A percentile compares a stretch with the other conserved stretches of the same genome.
These are phyloP conservation scores for Acanthamoeba royreba DNA, from an alignment of 208 protist species.

Conservation along the genomic window DNA sequence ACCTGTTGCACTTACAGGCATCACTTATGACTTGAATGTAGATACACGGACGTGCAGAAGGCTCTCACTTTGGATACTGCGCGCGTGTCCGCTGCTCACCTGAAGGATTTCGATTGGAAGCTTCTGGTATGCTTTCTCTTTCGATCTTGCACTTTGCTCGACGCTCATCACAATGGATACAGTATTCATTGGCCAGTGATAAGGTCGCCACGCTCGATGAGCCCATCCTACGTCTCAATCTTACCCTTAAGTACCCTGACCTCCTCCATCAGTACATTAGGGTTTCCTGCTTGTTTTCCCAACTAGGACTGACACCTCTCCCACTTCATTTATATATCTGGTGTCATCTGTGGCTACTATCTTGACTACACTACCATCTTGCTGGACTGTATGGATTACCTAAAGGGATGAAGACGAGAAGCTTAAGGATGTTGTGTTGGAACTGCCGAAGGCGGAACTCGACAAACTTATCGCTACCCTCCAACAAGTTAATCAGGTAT, in stretches of 20 bases:
- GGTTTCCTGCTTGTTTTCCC: not conserved
- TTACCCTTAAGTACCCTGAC: not conserved
- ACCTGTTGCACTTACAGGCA: no score
- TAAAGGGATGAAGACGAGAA: not conserved
- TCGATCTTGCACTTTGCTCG: not conserved
- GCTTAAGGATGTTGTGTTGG: not conserved
- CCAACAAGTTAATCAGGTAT: not conserved
- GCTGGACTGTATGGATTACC: not conserved
- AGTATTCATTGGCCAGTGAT: not conserved
- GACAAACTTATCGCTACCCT: not conserved
- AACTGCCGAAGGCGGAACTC: not conserved
- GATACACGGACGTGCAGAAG: not conserved
- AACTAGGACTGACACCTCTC: not conserved
- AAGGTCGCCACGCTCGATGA: not conserved
- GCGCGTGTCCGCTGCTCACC: not conserved
- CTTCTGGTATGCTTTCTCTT: not conserved
- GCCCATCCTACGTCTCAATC: not conserved
- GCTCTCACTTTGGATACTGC: not conserved
- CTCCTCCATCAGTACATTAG: not conserved
- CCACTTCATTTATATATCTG: not conserved
- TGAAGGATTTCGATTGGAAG: conserved; percentile 4
- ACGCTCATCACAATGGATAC: not conserved
- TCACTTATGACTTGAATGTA: not conserved
- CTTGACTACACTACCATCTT: not conserved
- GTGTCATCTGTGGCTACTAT: not conserved